Base-by-base conservation (phyloP, 2,329 filamentous ascomycete genomes). In the Alternaria arborescens region DNA sequence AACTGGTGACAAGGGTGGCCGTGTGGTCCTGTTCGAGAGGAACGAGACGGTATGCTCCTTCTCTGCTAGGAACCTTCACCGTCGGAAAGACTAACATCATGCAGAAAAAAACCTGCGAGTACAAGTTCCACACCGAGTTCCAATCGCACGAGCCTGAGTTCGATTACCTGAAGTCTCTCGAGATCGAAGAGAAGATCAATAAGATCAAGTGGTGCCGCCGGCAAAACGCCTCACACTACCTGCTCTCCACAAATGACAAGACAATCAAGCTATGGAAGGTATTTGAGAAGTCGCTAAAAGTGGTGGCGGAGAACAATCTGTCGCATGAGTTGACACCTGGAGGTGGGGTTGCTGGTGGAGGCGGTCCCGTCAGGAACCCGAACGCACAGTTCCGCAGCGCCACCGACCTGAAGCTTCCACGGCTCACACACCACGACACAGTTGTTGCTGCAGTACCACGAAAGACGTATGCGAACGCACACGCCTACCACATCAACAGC, bases 181-280 rank as follows among this genome's bases (percentile, higher is more conserved):
- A 99, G 82, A 99, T 99, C 77, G 95, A 99, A 86, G 95, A 99
- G 82, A 99, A 99, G 85, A 99, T 99, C 87, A 99, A 99, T 87
- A 99, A 99, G 86, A 99, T 99, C 84, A 99, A 98, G 82, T 99
- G 95, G 95, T 99, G 95, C 81, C 90, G 91, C 77, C 90, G 95
- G 82, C 94, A 98, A 82, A 99, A 99, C 85, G 92, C 94, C 64
- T 98, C 95, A 57, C 95, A 99, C 83, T 99, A 97, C 81, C 88
- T 99, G 53, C 88, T 99, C 58, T 98, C 95, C 43, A 99, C 95
- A 72, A 99, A 99, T 79, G 95, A 99, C 85, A 99, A 99, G 86
- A 99, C 95, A 42, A 99, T 99, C 87, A 99, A 99, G 85, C 85
- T 99, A 70, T 99, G 95, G 95, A 99, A 99, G 81, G 94, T 99